Percentiles rank a stretch among this genome's conserved stretches.
These are phyloP conservation scores for Copromyces sp. DNA, from an alignment of 495 filamentous ascomycete genomes.

Conservation along the genomic window DNA sequence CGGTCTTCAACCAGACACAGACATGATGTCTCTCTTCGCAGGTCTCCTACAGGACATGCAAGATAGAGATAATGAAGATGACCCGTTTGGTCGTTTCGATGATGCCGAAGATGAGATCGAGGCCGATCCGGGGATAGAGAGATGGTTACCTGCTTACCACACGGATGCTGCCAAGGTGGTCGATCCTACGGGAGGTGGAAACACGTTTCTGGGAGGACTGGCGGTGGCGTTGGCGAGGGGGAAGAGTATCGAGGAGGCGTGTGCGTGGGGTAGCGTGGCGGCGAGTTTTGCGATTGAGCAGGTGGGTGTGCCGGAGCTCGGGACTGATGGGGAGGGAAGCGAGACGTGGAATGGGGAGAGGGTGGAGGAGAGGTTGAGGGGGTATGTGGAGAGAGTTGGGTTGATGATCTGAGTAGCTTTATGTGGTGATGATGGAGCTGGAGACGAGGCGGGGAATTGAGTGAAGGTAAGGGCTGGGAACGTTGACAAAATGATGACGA, in stretches of 20 bases:
- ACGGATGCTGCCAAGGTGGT: conserved; percentile 43
- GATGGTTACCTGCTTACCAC: conserved; percentile 49
- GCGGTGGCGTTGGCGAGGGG: conserved; percentile 62
- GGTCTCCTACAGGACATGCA: conserved; percentile 39
- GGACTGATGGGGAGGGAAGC: conserved; percentile 35
- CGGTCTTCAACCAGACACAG: conserved; percentile 38
- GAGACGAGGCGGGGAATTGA: neutral
- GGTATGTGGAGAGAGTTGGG: conserved; percentile 29
- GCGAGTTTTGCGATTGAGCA: conserved; percentile 95
- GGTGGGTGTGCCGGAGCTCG: conserved; percentile 65
- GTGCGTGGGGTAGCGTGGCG: conserved; percentile 69
- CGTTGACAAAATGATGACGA: neutral
- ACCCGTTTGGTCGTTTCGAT: neutral
- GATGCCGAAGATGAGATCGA: neutral
- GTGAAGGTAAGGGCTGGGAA: too few species aligned
- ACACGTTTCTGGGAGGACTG: conserved; percentile 82
- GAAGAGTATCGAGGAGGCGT: conserved; percentile 53
- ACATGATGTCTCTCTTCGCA: conserved; percentile 43
- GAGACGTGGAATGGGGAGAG: conserved; percentile 71
- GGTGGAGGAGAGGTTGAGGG: conserved; percentile 44
- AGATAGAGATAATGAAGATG: conserved; percentile 32
- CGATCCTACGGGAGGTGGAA: conserved; percentile 94
- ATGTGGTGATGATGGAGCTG: neutral
- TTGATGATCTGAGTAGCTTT: neutral
- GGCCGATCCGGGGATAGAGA: conserved; percentile 43